phyloP scores from a whole-genome alignment of 495 filamentous ascomycete genomes.

The Aspergillus olivimuriae region DNA sequence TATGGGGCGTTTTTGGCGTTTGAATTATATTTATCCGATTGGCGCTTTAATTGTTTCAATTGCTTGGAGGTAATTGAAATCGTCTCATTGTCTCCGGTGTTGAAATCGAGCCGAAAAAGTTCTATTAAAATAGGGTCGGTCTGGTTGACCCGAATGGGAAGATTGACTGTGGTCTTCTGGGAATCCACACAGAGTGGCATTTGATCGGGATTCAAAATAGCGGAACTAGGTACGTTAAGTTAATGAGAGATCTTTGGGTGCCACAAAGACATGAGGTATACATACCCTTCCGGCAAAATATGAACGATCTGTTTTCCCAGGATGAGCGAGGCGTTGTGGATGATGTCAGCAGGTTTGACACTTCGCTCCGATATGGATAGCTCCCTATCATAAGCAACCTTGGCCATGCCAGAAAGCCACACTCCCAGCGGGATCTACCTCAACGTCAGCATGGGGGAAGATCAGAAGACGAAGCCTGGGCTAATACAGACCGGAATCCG shows the following conservation, averaged over 20 bases:
- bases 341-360: slow-evolving; percentile 77
- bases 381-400: slow-evolving; percentile 81
- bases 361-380: slow-evolving; percentile 80
- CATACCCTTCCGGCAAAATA: slow-evolving; percentile 89
- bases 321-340: slow-evolving; percentile 87
- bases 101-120: slow-evolving; percentile 74
- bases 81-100: slow-evolving; percentile 69
- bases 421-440: slow-evolving; percentile 55
- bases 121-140: slow-evolving; percentile 83
- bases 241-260: too few species aligned
- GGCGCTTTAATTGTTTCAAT: slow-evolving; percentile 57
- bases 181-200: slow-evolving; percentile 71
- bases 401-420: slow-evolving; percentile 61
- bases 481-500: slow-evolving; percentile 61
- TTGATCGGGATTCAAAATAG: slow-evolving; percentile 73
- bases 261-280: slow-evolving; percentile 6
- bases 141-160: slow-evolving; percentile 92
- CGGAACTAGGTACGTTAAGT: slow-evolving; percentile 61
- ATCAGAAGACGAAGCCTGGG: slow-evolving; percentile 6
- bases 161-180: slow-evolving; percentile 46
- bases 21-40: slow-evolving; percentile 47
- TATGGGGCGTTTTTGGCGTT: slow-evolving; percentile 44
- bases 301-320: slow-evolving; percentile 94
- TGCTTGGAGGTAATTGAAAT: slow-evolving; percentile 68
- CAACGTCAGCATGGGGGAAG: slow-evolving; percentile 18